Evolutionary conservation across 768 basidiomycete species (phyloP), one percentile per base, ranked within the genome.

Genomic region (Phlebiopsis gigantea): DNA sequence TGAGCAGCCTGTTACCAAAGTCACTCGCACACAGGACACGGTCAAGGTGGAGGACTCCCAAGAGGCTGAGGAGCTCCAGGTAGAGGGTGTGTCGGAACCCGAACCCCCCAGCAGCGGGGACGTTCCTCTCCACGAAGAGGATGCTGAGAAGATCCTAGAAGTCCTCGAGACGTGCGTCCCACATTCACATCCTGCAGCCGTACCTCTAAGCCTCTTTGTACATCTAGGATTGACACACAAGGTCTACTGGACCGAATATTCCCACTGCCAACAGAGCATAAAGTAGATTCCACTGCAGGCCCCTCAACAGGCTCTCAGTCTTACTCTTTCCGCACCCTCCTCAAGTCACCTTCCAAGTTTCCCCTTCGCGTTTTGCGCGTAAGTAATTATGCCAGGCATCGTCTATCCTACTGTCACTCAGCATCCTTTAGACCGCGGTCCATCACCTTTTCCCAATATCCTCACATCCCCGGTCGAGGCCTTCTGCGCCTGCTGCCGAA

Each of bases 221-320:
- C 21, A n/a, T 46, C 28, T n/a, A 88, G 87, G 62, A 72, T 82
- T 58, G 90, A 93, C 68, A 77, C 77, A 0, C 88, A 89, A 61
- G 87, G 84, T 46, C 75, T 93, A 4, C 82, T 93, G 9, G 89
- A 92, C 75, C 85, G 90, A 62, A 85, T 88, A 60, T 87, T 88
- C 66, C 81, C 84, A 34, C 72, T 84, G 22, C 73, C 74, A 21
- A 66, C 73, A 53, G 68, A 74, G 61, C 70, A 73, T 43, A 25
- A 21, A 9, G 74, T 73, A 45, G 69, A 69, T 29, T 62, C 69
- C 8, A 43, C 56, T 9, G 57, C 65, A 1, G 59, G 56, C 22
- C 51, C 63, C 10, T 58, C 65, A 15, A 42, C 61, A 4, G 57
- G 57, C 42, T 62, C 64, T 30, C 67, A 67, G 42, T 61, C 66